Evolutionary conservation across 2,329 filamentous ascomycete genomes (phyloP).

Genomic region (Trichoderma aggressivum): DNA sequence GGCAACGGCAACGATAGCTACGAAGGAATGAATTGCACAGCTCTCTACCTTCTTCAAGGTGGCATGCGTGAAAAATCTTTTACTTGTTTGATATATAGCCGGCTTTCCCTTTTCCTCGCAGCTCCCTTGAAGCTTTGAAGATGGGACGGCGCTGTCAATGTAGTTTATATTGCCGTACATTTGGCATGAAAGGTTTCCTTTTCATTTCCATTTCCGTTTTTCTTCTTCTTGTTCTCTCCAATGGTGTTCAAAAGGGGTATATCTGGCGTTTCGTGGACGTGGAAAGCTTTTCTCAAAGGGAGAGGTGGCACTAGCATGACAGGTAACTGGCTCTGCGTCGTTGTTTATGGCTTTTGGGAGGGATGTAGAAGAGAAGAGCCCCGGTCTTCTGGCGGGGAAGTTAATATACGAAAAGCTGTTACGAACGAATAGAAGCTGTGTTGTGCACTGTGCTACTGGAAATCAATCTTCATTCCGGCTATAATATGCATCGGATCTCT

Average conservation of each 20-base stretch:
- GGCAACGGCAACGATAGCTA: not conserved
- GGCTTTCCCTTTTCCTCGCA: not conserved
- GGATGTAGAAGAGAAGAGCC: not conserved
- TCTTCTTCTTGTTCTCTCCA: not conserved
- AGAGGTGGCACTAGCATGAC: not conserved
- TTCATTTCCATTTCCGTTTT: not conserved
- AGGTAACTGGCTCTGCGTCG: not conserved
- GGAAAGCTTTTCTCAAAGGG: not conserved
- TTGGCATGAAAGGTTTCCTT: not conserved
- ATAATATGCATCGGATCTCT: not conserved
- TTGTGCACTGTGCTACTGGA: not conserved
- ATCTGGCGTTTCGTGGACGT: conserved; percentile 16
- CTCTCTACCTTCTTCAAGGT: not conserved
- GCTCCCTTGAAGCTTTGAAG: not conserved
- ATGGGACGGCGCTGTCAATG: not conserved
- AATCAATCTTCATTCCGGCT: not conserved
- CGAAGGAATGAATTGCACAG: not conserved
- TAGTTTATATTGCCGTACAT: conserved; percentile 4
- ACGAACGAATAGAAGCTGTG: not conserved
- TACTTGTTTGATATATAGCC: not conserved
- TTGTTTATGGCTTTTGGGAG: not conserved
- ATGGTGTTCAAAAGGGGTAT: conserved; percentile 14
- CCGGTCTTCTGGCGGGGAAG: not conserved
- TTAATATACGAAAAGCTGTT: not conserved
- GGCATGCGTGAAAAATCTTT: not conserved